phyloP scores from a whole-genome alignment of 305 asterid species.

The Fraxinus velutina region DNA sequence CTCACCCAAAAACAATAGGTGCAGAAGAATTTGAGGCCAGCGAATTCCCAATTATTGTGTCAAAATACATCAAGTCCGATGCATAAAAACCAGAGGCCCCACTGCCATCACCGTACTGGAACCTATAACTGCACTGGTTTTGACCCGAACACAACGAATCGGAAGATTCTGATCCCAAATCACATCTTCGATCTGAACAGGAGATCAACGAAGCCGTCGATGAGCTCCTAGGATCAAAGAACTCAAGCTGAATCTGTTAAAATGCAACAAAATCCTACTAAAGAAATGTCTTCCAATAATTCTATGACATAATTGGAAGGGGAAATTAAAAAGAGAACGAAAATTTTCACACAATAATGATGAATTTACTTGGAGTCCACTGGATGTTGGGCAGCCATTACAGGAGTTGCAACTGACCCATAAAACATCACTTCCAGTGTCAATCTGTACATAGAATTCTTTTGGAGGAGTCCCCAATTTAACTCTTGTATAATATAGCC shows the following conservation, averaged over 20 bases:
- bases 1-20: constrained; percentile 51
- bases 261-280: not conserved
- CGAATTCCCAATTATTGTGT: constrained; percentile 37
- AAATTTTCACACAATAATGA: not conserved
- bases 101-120: constrained; percentile 59
- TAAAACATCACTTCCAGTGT: constrained; percentile 55
- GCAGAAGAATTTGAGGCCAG: constrained; percentile 40
- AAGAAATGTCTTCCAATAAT: not conserved
- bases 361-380: constrained; percentile 48
- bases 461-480: constrained; percentile 49
- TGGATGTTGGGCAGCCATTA: constrained; percentile 49
- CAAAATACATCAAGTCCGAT: constrained; percentile 43
- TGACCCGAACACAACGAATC: constrained; percentile 39
- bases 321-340: not conserved
- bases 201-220: constrained; percentile 35
- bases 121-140: constrained; percentile 47
- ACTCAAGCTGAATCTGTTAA: constrained; percentile 43
- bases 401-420: constrained; percentile 55
- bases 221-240: constrained; percentile 50
- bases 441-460: constrained; percentile 52
- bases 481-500: constrained; percentile 50
- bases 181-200: constrained; percentile 49
- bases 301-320: not conserved
- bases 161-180: constrained; percentile 34
- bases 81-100: constrained; percentile 54